Base-by-base conservation (phyloP, 495 filamentous ascomycete genomes). In the Neurospora tetrasperma region DNA sequence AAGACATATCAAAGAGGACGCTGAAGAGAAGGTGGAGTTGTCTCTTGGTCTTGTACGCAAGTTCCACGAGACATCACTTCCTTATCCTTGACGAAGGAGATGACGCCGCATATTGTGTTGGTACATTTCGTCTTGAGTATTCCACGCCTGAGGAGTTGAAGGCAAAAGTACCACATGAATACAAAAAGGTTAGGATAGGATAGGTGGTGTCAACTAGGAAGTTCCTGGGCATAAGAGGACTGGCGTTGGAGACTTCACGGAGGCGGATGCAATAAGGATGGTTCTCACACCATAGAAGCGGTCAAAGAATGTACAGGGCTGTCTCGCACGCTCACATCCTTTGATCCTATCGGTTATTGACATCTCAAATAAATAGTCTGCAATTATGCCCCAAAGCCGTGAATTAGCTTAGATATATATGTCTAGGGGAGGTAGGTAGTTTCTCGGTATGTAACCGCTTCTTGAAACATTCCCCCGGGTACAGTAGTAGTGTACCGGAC, bases 1-100 rank as follows among this genome's bases (percentile, higher is more conserved):
- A 59, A 2, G 48, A 31, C 0, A 14, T 4, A 11, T 7, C n/a
- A n/a, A n/a, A 0, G 0, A 1, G 1, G 48, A 59, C 2, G n/a
- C n/a, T n/a, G n/a, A n/a, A n/a, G n/a, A 31, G 2, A 8, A 31
- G 3, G 12, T 31, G 48, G 48, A 11, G 2, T 7, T 59, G 48
- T 27, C 48, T 59, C 5, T 27, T 14, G 46, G 4, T 40, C 27
- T 31, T 31, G 27, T 1, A 31, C 35, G 35, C n/a, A n/a, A n/a
- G n/a, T n/a, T n/a, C n/a, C n/a, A n/a, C 4, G 35, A 4, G 35
- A 1, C 6, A 39, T 11, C n/a, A 23, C 8, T 27, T 59, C 8
- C 23, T 59, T 0, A 31, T 59, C 2, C n/a, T 59, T 11, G 48
- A 59, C 1, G 5, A 31, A 31, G 48, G 11, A 3, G 5, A 59